Conservation (phyloP, 768 basidiomycete genomes). For the Mycena polygramma region DNA sequence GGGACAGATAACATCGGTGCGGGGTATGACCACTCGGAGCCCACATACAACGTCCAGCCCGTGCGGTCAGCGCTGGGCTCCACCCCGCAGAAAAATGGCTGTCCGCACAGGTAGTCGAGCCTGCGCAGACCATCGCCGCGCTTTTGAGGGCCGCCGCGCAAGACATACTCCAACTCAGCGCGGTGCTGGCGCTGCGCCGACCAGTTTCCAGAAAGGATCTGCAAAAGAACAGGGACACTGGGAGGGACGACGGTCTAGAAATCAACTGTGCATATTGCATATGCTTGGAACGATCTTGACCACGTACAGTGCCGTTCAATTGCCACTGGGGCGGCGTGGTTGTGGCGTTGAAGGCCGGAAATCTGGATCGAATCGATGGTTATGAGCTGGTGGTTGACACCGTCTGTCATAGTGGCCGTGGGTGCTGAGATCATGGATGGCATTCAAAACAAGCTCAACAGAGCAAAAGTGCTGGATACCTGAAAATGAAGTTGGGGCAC, state of each 20-base stretch:
- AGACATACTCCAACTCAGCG: constrained; percentile 21
- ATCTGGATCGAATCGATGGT: constrained; percentile 55
- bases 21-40: constrained; percentile 15
- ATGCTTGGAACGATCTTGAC: too few relatives aligned
- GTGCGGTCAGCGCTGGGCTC: constrained; percentile 35
- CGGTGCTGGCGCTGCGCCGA: neutral
- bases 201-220: constrained; percentile 45
- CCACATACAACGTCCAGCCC: constrained; percentile 36
- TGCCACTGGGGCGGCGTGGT: neutral
- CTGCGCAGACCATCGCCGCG: constrained; percentile 48
- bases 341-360: constrained; percentile 36
- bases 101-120: constrained; percentile 52
- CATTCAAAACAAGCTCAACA: too few relatives aligned
- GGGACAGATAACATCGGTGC: neutral
- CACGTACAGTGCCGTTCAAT: constrained; percentile 20
- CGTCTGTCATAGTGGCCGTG: constrained; percentile 42
- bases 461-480: neutral
- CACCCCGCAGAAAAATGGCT: constrained; percentile 51
- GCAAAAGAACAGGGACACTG: constrained; percentile 11
- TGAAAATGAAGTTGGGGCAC: constrained; percentile 54
- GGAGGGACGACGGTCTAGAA: neutral
- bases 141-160: constrained; percentile 10
- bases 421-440: neutral
- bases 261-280: too few relatives aligned
- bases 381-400: constrained; percentile 51